Evolutionary conservation across 73 alveolate species (phyloP), one percentile per base, ranked within the genome.

Genomic region (Paraurostyla sp.): DNA sequence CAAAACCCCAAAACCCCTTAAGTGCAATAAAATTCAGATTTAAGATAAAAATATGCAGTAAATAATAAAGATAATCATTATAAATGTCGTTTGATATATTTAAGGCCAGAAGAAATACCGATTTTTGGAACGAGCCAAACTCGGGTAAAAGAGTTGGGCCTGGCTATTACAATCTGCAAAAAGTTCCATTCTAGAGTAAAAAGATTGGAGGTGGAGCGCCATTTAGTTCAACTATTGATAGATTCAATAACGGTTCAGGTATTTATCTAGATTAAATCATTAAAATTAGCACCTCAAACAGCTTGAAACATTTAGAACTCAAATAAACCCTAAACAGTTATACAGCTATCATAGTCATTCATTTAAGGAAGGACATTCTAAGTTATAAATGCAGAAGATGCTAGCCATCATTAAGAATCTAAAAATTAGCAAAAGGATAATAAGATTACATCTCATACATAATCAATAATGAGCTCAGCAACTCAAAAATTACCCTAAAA

Each of bases 51-150:
- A n/a, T n/a, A n/a, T n/a, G n/a, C n/a, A n/a, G n/a, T n/a, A n/a
- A n/a, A n/a, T n/a, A n/a, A n/a, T n/a, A n/a, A n/a, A n/a, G n/a
- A n/a, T n/a, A n/a, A n/a, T n/a, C n/a, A n/a, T n/a, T n/a, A n/a
- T n/a, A 65, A 65, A 65, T 65, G 82, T 65, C 82, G 82, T 65
- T 65, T 65, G 82, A 65, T n/a, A 58, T 65, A 65, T 65, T 65
- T 65, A 65, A 65, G 82, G 16, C 82, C 35, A 65, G 82, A 65
- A 65, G 82, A 65, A 40, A 23, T 38, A 65, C 82, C 1, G 82
- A 65, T 7, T 65, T 65, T 38, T 65, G 82, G 82, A 65, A 38
- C 16, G 82, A 65, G 58, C 82, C 82, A 15, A 35, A 13, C 41
- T 38, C 82, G 18, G 58, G 60, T 13, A 1, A 65, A 6, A 38